A percentile compares a stretch with the other conserved stretches of the same genome.
phyloP scores from a whole-genome alignment of 352 stramenopile genomes.

The Nothophytophthora sp. region DNA sequence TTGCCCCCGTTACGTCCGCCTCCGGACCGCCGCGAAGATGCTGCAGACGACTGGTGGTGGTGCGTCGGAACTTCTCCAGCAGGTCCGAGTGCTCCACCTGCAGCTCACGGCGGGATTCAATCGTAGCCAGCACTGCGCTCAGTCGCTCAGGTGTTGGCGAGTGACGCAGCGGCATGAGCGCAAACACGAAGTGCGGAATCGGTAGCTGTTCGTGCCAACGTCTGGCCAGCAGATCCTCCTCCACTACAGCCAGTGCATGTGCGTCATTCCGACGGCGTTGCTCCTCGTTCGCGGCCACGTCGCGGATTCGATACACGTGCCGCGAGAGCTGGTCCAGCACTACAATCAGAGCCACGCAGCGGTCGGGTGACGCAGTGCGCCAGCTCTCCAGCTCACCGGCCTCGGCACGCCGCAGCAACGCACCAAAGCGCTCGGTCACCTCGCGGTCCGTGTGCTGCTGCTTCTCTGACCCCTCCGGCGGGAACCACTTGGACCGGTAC shows the following conservation, averaged over 20 bases:
- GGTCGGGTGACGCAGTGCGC: conserved; percentile 26
- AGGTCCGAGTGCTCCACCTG: conserved; percentile 62
- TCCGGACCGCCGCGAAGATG: conserved; percentile 36
- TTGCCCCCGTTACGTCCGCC: conserved; percentile 17
- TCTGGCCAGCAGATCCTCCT: conserved; percentile 41
- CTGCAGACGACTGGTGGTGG: conserved; percentile 72
- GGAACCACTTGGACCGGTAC: conserved; percentile 69
- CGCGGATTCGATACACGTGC: conserved; percentile 63
- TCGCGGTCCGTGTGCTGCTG: conserved; percentile 46
- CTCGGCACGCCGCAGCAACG: conserved; percentile 44
- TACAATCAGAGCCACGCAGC: conserved; percentile 79
- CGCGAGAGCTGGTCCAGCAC: conserved; percentile 89
- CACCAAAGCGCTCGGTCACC: conserved; percentile 40
- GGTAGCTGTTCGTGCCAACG: conserved; percentile 56
- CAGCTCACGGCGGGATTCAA: conserved; percentile 43
- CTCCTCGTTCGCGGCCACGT: conserved; percentile 12
- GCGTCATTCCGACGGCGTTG: conserved; percentile 45
- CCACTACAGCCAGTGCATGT: conserved; percentile 43
- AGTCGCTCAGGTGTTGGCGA: conserved; percentile 63
- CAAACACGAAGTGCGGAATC: conserved; percentile 71
- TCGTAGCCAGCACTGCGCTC: conserved; percentile 45
- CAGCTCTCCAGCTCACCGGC: conserved; percentile 49
- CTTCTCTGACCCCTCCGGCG: conserved; percentile 42
- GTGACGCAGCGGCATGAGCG: conserved; percentile 87
- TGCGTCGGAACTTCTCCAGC: conserved; percentile 82